Evolutionary conservation across 495 filamentous ascomycete genomes (phyloP), one percentile per base, ranked within the genome.

Genomic region (Penicillium roqueforti): DNA sequence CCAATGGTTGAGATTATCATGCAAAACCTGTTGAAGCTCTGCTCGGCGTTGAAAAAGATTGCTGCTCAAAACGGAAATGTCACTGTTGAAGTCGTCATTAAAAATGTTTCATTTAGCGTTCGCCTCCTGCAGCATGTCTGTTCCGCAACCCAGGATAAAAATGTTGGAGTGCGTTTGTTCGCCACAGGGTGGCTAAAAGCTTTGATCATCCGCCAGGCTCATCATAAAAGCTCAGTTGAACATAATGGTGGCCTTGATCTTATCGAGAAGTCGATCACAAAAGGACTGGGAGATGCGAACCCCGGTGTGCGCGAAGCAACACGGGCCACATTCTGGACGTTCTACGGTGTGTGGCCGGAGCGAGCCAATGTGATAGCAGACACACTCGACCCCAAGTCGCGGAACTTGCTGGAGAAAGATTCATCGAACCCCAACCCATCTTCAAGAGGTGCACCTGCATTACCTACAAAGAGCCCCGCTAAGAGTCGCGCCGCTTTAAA

Each of bases 1-100:
- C 76, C 86, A 1, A 91, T 95, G 84, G 85, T 93, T 19, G 93
- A 98, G 62, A 81, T 96, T 14, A 76, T 97, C 7, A 82, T 97
- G 69, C 90, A 93, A 53, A 89, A 86, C 53, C 78, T 96, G 55
- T 83, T 96, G 70, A 96, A 96, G 64, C 80, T 96, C 47, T 92
- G 85, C 57, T 87, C 83, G 2, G 82, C 82, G 7, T 91, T 90
- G 13, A 97, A 97, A 70, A 95, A 96, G 68, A 93, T 98, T 52
- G 83, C 79, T 14, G 87, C 90, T 0, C 80, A 91, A 55, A 83
- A 86, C 54, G 91, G 87, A 31, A 90, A 95, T 67, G 65, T 74
- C 2, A 87, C 87, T 0, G 84, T 93, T 8, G 85, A 90, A 55
- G 79, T 77, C 14, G 83, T 97, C 52, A 80, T 98, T 54, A 76